These are phyloP conservation scores for Testicularia cyperi DNA, from an alignment of 1,284 basidiomycete species.

Conservation along the genomic window DNA sequence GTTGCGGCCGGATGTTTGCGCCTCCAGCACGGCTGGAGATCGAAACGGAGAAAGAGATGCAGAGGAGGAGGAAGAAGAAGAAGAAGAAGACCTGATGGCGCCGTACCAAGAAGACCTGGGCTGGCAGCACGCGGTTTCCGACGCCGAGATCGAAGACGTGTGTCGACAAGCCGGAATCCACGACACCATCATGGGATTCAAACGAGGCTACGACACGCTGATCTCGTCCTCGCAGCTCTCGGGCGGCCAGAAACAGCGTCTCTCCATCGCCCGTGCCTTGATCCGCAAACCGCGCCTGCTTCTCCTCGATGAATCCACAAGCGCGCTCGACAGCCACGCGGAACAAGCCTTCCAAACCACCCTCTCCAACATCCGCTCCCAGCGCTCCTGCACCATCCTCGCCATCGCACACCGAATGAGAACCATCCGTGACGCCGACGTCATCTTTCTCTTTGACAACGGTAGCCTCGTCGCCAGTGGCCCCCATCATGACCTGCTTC, in stretches of 20 bases:
- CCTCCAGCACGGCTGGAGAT: conserved; percentile 7
- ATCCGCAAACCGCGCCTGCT: conserved; percentile 49
- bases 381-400: conserved; percentile 47
- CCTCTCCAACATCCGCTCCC: conserved; percentile 27
- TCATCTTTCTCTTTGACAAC: conserved; percentile 45
- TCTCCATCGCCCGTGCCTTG: conserved; percentile 52
- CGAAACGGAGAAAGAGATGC: conserved; percentile 32
- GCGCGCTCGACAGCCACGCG: conserved; percentile 49
- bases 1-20: conserved; percentile 18
- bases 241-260: conserved; percentile 54
- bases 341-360: conserved; percentile 52
- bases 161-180: conserved; percentile 24
- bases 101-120: conserved; percentile 11
- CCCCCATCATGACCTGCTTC: conserved; percentile 36
- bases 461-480: conserved; percentile 46
- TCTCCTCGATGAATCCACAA: conserved; percentile 53
- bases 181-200: conserved; percentile 89
- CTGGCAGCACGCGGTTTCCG: conserved; percentile 12
- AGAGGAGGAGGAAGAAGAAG: conserved; percentile 52
- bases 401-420: conserved; percentile 54
- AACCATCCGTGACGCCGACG: conserved; percentile 52
- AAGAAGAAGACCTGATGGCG: conserved; percentile 23
- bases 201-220: conserved; percentile 76
- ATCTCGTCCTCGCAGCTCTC: conserved; percentile 49
- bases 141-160: conserved; percentile 4